Percentiles rank a stretch among this genome's conserved stretches.
Conservation (phyloP, 768 basidiomycete species). For the Agaricus sinodeliciosus region DNA sequence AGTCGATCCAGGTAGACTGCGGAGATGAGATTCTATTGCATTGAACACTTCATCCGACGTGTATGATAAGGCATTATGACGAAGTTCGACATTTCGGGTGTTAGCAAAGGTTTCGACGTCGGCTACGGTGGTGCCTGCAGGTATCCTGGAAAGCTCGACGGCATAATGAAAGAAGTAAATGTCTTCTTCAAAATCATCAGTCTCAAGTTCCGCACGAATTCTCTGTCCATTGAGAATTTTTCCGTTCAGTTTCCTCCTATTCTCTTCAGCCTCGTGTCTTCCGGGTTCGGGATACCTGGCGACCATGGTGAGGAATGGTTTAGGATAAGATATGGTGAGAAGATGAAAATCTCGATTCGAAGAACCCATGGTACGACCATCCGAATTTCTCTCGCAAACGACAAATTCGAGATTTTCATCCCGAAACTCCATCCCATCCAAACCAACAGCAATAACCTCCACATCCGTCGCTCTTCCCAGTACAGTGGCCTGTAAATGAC, state of each 20-base stretch:
- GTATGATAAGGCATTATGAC: neutral
- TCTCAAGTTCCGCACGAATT: slow-evolving; percentile 34
- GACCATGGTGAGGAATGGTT: slow-evolving; percentile 39
- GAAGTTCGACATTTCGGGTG: neutral
- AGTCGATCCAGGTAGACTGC: neutral
- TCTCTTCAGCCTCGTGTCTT: slow-evolving; percentile 21
- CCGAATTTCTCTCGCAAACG: slow-evolving; percentile 29
- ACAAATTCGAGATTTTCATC: slow-evolving; percentile 36
- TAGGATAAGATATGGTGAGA: slow-evolving; percentile 45
- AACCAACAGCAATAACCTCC: slow-evolving; percentile 30
- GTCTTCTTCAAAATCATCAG: neutral
- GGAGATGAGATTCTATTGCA: slow-evolving; percentile 3
- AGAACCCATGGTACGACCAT: slow-evolving; percentile 34
- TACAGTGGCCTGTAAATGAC: slow-evolving; percentile 33
- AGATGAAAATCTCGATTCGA: slow-evolving; percentile 26
- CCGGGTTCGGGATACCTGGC: slow-evolving; percentile 32
- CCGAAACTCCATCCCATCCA: slow-evolving; percentile 45
- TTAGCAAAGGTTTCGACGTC: slow-evolving; percentile 3
- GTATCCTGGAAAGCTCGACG: slow-evolving; percentile 9
- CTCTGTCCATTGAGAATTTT: slow-evolving; percentile 30
- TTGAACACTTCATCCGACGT: slow-evolving; percentile 6
- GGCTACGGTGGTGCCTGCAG: neutral
- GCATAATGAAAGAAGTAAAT: neutral
- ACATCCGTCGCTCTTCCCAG: slow-evolving; percentile 36
- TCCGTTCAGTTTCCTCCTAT: slow-evolving; percentile 31